phyloP scores from a whole-genome alignment of 495 filamentous ascomycete species.

The Annulohypoxylon maeteangense region DNA sequence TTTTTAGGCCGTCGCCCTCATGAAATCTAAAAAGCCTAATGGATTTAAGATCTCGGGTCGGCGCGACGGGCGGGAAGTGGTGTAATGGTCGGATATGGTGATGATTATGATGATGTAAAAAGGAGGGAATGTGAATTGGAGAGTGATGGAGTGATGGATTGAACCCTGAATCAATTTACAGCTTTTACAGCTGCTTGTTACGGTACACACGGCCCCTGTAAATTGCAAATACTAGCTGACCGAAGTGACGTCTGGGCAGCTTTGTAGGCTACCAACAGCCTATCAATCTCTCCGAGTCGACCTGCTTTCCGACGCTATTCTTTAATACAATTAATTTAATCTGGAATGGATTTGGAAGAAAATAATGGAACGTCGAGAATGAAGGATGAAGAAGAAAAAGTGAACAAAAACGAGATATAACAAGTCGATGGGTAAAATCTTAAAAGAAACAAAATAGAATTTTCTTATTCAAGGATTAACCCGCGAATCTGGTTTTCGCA shows the following conservation, averaged over 20 bases:
- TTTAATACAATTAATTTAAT: constrained; percentile 4
- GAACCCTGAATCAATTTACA: constrained; percentile 25
- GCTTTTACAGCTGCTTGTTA: constrained; percentile 19
- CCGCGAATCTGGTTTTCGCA: constrained; percentile 19
- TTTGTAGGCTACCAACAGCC: constrained; percentile 20
- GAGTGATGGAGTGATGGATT: constrained; percentile 3
- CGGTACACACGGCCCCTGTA: constrained; percentile 31
- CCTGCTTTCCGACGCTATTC: constrained; percentile 8
- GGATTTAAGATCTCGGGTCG: constrained; percentile 1
- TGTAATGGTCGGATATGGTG: constrained; percentile 19
- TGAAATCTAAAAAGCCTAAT: constrained; percentile 24
- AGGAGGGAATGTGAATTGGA: constrained; percentile 24
- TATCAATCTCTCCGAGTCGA: constrained; percentile 24
- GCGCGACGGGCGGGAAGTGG: not conserved
- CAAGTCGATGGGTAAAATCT: not conserved
- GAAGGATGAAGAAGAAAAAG: not conserved
- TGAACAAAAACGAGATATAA: not conserved
- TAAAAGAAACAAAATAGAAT: constrained; percentile 6
- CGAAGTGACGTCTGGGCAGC: constrained; percentile 34
- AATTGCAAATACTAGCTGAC: constrained; percentile 31
- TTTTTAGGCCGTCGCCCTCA: constrained; percentile 21
- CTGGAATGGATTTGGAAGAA: not conserved
- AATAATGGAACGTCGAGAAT: constrained; percentile 3
- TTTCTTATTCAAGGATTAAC: constrained; percentile 35
- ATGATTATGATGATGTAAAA: constrained; percentile 19